phyloP scores from a whole-genome alignment of 2,329 filamentous ascomycete species.

The Botrytis fabae region DNA sequence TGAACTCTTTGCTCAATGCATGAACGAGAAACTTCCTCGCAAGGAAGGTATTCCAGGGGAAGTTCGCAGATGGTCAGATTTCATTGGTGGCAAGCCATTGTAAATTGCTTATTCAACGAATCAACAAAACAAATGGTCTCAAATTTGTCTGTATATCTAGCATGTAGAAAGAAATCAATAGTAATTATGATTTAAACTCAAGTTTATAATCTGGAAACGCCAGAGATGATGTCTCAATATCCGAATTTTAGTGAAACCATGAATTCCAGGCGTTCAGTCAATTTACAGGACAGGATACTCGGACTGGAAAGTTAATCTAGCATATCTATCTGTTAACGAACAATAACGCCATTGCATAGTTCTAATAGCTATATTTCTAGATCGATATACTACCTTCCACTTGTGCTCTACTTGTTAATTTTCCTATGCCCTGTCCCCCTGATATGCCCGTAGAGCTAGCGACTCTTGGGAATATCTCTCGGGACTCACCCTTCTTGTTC shows the following conservation, averaged over 20 bases:
- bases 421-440: too few species aligned
- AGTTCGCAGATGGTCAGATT: slow-evolving; percentile 93
- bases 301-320: not conserved
- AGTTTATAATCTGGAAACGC: not conserved
- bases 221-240: not conserved
- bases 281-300: not conserved
- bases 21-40: slow-evolving; percentile 93
- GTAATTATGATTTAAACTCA: not conserved
- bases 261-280: not conserved
- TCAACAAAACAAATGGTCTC: not conserved
- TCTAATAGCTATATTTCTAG: too few species aligned
- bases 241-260: not conserved
- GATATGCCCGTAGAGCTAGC: too few species aligned
- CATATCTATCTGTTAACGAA: too few species aligned
- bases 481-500: too few species aligned
- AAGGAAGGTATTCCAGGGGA: slow-evolving; percentile 85
- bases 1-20: slow-evolving; percentile 92
- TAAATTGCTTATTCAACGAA: slow-evolving; percentile 44
- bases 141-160: not conserved
- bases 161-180: not conserved
- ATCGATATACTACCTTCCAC: too few species aligned
- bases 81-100: slow-evolving; percentile 82
- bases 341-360: too few species aligned
- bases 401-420: too few species aligned
- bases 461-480: too few species aligned